Evolutionary conservation across 1,284 basidiomycete species (phyloP).

Genomic region (Inonotus obliquus): DNA sequence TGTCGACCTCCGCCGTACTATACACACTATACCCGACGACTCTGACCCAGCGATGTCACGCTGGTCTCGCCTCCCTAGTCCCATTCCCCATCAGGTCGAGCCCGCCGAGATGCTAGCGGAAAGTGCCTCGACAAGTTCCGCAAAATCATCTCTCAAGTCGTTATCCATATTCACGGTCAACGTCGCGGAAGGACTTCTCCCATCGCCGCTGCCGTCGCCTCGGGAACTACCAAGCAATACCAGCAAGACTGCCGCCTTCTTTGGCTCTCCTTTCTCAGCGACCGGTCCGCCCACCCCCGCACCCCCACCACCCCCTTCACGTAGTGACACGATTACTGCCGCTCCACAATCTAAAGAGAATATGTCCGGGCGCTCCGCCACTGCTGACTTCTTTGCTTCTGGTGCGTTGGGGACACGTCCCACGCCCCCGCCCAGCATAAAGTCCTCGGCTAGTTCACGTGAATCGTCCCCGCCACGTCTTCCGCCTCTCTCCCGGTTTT

Average conservation of each 20-base stretch:
- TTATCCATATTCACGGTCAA: neutral
- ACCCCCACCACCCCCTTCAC: constrained; percentile 23
- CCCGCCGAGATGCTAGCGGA: neutral
- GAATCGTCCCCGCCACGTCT: constrained; percentile 13
- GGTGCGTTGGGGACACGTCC: constrained; percentile 6
- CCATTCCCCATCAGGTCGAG: constrained; percentile 3
- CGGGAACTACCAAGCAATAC: constrained; percentile 2
- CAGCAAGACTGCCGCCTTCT: constrained; percentile 25
- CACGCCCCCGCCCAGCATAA: constrained; percentile 18
- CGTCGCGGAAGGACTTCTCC: constrained; percentile 8
- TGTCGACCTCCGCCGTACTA: neutral
- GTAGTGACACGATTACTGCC: constrained; percentile 10
- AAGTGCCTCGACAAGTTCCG: neutral
- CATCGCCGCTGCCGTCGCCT: constrained; percentile 15
- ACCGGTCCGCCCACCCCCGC: constrained; percentile 27
- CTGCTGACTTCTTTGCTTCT: constrained; percentile 33
- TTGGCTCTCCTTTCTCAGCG: constrained; percentile 36
- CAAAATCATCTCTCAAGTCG: neutral
- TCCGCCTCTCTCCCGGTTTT: constrained; percentile 20
- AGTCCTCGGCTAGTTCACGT: constrained; percentile 16
- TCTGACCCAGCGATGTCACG: constrained; percentile 9
- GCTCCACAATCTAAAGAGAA: neutral
- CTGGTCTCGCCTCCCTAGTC: constrained; percentile 17
- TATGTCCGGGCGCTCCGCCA: constrained; percentile 25
- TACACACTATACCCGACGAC: neutral